A percentile compares a stretch with the other conserved stretches of the same genome.
These are phyloP conservation scores for Paracoccidioides brasiliensis DNA, from an alignment of 2,329 filamentous ascomycete species.

Conservation along the genomic window DNA sequence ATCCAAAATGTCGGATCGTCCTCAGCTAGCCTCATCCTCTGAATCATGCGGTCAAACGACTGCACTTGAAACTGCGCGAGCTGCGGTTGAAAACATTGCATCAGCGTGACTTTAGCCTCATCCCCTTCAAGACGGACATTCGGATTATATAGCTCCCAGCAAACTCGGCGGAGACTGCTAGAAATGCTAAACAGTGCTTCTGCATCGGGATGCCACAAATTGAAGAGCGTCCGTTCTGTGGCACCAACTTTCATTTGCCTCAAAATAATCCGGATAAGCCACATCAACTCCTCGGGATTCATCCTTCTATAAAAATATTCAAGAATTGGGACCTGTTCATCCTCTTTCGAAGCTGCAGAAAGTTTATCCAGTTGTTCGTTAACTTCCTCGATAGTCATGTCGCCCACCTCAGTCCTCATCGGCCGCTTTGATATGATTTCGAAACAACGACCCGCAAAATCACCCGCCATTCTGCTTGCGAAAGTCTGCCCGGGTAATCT, in stretches of 20 bases:
- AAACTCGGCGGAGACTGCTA: slow-evolving; percentile 77
- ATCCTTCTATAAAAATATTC: slow-evolving; percentile 75
- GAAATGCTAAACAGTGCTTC: slow-evolving; percentile 77
- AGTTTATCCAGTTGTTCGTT: slow-evolving; percentile 74
- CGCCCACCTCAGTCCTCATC: slow-evolving; percentile 57
- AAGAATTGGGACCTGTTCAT: slow-evolving; percentile 71
- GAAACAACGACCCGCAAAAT: slow-evolving; percentile 82
- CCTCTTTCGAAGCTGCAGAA: slow-evolving; percentile 61
- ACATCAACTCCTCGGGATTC: slow-evolving; percentile 87
- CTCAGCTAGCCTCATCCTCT: slow-evolving; percentile 50
- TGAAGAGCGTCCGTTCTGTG: slow-evolving; percentile 77
- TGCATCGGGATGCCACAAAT: slow-evolving; percentile 68
- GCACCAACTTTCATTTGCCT: slow-evolving; percentile 65
- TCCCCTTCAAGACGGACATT: slow-evolving; percentile 59
- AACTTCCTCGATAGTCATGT: slow-evolving; percentile 78
- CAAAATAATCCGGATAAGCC: slow-evolving; percentile 87
- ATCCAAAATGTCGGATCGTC: slow-evolving; percentile 81
- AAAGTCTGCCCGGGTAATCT: slow-evolving; percentile 64
- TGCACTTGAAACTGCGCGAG: slow-evolving; percentile 84
- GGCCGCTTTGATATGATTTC: slow-evolving; percentile 76
- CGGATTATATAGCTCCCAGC: slow-evolving; percentile 80
- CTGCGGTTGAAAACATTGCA: slow-evolving; percentile 95
- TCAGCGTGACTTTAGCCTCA: slow-evolving; percentile 61
- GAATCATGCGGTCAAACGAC: slow-evolving; percentile 66
- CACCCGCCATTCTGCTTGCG: slow-evolving; percentile 58